These are phyloP conservation scores for Maudiozyma humilis DNA, from an alignment of 1,139 yeast genomes.

Conservation along the genomic window DNA sequence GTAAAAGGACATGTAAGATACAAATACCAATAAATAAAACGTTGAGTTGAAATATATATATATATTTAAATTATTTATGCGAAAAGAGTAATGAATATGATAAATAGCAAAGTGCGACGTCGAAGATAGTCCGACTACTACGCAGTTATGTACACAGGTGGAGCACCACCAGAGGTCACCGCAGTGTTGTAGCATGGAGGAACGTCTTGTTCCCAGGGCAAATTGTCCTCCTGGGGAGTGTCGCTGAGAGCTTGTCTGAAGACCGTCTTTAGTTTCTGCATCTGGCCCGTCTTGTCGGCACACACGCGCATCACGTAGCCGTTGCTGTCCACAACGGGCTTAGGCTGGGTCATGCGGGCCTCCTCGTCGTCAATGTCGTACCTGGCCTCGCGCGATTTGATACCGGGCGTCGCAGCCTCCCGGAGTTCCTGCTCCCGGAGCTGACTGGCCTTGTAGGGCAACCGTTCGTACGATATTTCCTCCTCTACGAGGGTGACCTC, in stretches of 20 bases:
- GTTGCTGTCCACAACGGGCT: not conserved
- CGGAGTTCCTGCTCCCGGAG: no score
- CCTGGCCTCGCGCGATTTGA: not conserved
- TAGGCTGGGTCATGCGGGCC: not conserved
- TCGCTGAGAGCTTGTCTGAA: constrained; percentile 2
- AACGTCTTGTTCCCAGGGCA: constrained; percentile 5
- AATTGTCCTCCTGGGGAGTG: not conserved
- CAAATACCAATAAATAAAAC: not conserved
- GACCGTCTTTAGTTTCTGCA: constrained; percentile 4
- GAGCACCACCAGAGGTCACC: not conserved
- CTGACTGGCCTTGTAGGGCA: not conserved
- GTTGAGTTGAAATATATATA: not conserved
- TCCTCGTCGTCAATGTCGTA: not conserved
- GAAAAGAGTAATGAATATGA: not conserved
- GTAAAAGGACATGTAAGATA: not conserved
- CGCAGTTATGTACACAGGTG: constrained; percentile 2
- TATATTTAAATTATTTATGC: not conserved
- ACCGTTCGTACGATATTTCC: constrained; percentile 4
- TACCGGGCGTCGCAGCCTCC: no score
- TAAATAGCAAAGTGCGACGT: not conserved
- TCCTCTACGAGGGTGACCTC: constrained; percentile 6
- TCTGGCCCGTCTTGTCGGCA: constrained; percentile 4
- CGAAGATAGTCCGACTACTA: no score
- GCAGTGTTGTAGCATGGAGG: constrained; percentile 5
- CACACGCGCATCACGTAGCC: constrained; percentile 1